Conservation (phyloP, 495 filamentous ascomycete genomes). For the Xylaria flabelliformis region DNA sequence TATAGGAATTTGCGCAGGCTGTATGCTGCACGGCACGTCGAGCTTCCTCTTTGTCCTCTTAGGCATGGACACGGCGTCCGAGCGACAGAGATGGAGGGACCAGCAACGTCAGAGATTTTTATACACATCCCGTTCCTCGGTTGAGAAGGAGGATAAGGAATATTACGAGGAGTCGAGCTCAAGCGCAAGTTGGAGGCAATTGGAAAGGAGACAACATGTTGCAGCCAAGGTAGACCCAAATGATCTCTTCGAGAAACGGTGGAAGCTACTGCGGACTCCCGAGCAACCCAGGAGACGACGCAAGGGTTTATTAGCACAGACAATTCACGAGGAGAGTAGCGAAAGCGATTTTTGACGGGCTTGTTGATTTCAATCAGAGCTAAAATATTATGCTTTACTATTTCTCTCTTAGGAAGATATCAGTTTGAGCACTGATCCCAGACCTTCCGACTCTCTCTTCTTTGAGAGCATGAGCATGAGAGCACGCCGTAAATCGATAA, state of each 20-base stretch:
- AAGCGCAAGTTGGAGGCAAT: constrained; percentile 17
- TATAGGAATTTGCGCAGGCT: constrained; percentile 61
- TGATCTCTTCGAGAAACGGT: constrained; percentile 35
- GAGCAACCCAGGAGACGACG: constrained; percentile 41
- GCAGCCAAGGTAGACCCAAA: constrained; percentile 23
- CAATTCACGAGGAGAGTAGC: constrained; percentile 72
- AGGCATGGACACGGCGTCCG: constrained; percentile 39
- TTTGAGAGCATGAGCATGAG: too few species aligned
- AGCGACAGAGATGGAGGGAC: constrained; percentile 2
- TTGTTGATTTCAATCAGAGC: constrained; percentile 5
- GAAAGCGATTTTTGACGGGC: constrained; percentile 36
- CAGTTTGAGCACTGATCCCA: neutral
- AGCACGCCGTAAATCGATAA: neutral
- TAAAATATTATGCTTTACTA: neutral
- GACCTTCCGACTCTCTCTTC: neutral
- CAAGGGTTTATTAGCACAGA: constrained; percentile 58
- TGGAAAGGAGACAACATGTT: constrained; percentile 17
- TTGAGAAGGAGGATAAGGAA: constrained; percentile 46
- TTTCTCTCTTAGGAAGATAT: neutral
- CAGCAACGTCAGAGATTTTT: constrained; percentile 25
- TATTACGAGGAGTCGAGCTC: constrained; percentile 32
- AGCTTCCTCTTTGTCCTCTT: constrained; percentile 49
- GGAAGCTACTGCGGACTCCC: constrained; percentile 35
- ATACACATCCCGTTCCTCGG: constrained; percentile 10
- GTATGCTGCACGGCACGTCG: constrained; percentile 54